Evolutionary conservation across 352 stramenopile genomes (phyloP), one percentile per base, ranked within the genome.

Genomic region (Phytophthora sansomeana): DNA sequence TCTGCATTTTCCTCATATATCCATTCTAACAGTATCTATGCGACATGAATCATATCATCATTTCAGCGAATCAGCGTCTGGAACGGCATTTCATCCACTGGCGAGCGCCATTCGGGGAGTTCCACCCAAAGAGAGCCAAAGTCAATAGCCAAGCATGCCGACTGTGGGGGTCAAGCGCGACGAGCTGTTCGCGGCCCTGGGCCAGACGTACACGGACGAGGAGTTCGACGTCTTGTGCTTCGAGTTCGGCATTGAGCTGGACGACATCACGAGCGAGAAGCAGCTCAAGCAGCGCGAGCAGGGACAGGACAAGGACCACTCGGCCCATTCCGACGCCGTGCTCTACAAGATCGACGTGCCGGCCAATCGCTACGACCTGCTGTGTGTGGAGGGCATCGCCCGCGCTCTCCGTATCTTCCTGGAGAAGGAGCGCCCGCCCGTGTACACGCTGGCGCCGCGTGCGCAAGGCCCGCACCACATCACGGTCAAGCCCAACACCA

Each of bases 291-390:
- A 94, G 72, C 83, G 88, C 59, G 89, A 96, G 70, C 82, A 93
- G 76, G 83, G 81, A 58, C 75, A 80, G 50, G 78, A 88, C 51
- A 91, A 81, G 17, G 80, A 89, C 42, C 68, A 69, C 56, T 85
- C 84, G 57, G 72, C 67, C 21, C 72, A 80, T 60, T 90, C 80
- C 69, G 91, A 97, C 54, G 89, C 92, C 39, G 92, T 99, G 33
- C 85, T 99, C 48, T 99, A 99, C 92, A 99, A 99, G 80, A 99
- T 99, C 77, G 98, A 99, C 78, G 97, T 99, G 57, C 98, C 98
- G 0, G 98, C 98, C 28, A 99, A 99, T 81, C 87, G 97, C 59
- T 99, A 99, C 85, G 98, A 99, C 87, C 74, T 99, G 53, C 87
- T 99, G 10, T 99, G 98, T 67, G 87, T 99, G 43, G 98, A 99